phyloP scores from a whole-genome alignment of 2,329 filamentous ascomycete genomes.

The Uncinocarpus reesii region DNA sequence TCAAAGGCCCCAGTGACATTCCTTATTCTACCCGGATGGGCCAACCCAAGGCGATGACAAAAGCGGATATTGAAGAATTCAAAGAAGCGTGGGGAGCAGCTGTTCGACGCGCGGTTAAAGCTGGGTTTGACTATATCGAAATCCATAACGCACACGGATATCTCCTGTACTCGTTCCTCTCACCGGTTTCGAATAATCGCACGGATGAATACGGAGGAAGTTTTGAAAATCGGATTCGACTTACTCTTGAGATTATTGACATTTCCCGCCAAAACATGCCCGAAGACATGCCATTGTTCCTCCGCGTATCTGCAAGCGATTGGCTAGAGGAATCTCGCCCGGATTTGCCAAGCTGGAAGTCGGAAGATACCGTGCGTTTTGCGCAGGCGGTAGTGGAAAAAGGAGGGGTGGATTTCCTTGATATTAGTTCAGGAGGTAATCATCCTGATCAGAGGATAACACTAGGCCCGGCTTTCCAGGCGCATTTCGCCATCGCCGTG shows the following conservation, averaged over 20 bases:
- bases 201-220: slow-evolving; percentile 47
- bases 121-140: slow-evolving; percentile 69
- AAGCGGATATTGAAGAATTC: slow-evolving; percentile 55
- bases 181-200: slow-evolving; percentile 58
- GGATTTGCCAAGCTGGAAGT: slow-evolving; percentile 54
- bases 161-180: slow-evolving; percentile 59
- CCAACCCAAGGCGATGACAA: slow-evolving; percentile 58
- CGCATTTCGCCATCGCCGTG: slow-evolving; percentile 59
- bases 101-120: slow-evolving; percentile 51
- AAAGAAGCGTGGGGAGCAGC: slow-evolving; percentile 53
- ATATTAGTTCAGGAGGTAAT: slow-evolving; percentile 70
- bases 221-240: slow-evolving; percentile 54
- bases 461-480: slow-evolving; percentile 58
- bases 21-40: slow-evolving; percentile 42
- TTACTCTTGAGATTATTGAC: slow-evolving; percentile 58
- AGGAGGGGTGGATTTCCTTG: slow-evolving; percentile 67
- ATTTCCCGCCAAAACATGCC: slow-evolving; percentile 54
- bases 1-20: slow-evolving; percentile 49
- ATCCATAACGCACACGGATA: slow-evolving; percentile 75
- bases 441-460: slow-evolving; percentile 39
- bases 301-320: slow-evolving; percentile 64
- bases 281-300: slow-evolving; percentile 57
- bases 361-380: slow-evolving; percentile 53
- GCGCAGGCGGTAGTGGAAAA: slow-evolving; percentile 56
- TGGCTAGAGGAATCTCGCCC: slow-evolving; percentile 56